Evolutionary conservation across 306 rosid genomes (phyloP).

Genomic region (Datisca glomerata): DNA sequence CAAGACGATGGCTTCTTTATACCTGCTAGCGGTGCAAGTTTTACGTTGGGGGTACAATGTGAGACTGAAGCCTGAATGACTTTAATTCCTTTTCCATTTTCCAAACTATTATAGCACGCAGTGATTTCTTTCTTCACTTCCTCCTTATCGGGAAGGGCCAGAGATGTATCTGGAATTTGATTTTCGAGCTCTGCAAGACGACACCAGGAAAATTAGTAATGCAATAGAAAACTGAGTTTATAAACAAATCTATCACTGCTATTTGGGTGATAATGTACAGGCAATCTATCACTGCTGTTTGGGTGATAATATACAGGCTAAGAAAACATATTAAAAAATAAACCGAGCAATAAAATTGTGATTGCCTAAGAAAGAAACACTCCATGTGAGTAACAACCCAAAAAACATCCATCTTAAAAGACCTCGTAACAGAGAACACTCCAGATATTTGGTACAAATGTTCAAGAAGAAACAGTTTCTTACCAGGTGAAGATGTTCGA

Average conservation of each 20-base stretch:
- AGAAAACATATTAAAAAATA: too few species aligned
- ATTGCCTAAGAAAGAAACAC: too few species aligned
- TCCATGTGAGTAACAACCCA: too few species aligned
- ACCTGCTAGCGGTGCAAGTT: constrained; percentile 31
- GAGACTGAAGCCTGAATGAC: constrained; percentile 12
- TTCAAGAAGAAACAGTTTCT: too few species aligned
- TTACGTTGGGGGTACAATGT: constrained; percentile 21
- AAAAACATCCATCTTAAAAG: too few species aligned
- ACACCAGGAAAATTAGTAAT: not conserved
- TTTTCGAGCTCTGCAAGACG: constrained; percentile 30
- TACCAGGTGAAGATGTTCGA: constrained; percentile 38
- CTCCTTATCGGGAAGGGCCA: constrained; percentile 14
- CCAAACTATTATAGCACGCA: constrained; percentile 10
- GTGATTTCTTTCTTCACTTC: constrained; percentile 25
- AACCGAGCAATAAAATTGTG: too few species aligned
- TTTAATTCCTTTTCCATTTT: constrained; percentile 25
- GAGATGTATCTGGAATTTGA: constrained; percentile 25
- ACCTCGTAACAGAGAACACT: too few species aligned
- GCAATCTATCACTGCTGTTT: too few species aligned
- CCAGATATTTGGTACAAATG: too few species aligned
- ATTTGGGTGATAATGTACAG: too few species aligned
- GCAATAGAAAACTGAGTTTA: not conserved
- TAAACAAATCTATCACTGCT: too few species aligned
- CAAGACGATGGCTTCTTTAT: constrained; percentile 57
- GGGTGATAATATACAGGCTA: too few species aligned